Percentiles rank a stretch among this genome's conserved stretches.
Evolutionary conservation across 208 protist genomes (phyloP).

Genomic region (Acanthamoeba lenticulata): DNA sequence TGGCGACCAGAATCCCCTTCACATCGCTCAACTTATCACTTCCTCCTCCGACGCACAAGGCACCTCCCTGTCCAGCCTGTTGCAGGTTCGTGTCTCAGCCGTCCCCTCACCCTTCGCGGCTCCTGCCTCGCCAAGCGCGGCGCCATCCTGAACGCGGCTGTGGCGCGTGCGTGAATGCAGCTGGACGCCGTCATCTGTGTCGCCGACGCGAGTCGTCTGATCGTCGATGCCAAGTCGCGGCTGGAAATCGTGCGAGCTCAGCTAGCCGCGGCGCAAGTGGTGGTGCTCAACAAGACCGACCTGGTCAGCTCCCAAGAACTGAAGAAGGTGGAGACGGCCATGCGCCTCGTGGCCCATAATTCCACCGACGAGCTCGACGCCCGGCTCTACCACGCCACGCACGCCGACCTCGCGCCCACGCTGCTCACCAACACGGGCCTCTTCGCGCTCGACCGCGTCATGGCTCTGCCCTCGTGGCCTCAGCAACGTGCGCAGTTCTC

Average conservation of each 20-base stretch:
- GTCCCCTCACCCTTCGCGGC: background rate
- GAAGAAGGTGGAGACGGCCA: slow-evolving; percentile 41
- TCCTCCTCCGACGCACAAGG: background rate
- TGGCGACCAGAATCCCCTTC: slow-evolving; percentile 39
- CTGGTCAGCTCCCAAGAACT: background rate
- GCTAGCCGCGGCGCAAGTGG: slow-evolving; percentile 31
- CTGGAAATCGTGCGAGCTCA: background rate
- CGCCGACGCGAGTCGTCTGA: slow-evolving; percentile 3
- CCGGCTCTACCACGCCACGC: slow-evolving; percentile 5
- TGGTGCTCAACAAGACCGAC: slow-evolving; percentile 59
- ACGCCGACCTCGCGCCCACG: slow-evolving; percentile 14
- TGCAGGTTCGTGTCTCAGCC: background rate
- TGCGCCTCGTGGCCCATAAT: slow-evolving; percentile 45
- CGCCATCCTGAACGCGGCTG: too few species aligned
- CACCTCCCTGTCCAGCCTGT: background rate
- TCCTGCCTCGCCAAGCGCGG: background rate
- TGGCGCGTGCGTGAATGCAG: too few species aligned
- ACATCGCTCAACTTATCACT: background rate
- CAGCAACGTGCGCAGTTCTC: background rate
- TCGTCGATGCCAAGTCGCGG: slow-evolving; percentile 7
- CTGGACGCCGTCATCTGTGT: slow-evolving; percentile 18
- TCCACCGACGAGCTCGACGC: background rate
- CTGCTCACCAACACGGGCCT: slow-evolving; percentile 21
- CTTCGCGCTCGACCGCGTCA: background rate
- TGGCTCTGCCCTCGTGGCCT: slow-evolving; percentile 6